Evolutionary conservation across 164 flowering plant genomes (phyloP).

Genomic region (Macadamia integrifolia): DNA sequence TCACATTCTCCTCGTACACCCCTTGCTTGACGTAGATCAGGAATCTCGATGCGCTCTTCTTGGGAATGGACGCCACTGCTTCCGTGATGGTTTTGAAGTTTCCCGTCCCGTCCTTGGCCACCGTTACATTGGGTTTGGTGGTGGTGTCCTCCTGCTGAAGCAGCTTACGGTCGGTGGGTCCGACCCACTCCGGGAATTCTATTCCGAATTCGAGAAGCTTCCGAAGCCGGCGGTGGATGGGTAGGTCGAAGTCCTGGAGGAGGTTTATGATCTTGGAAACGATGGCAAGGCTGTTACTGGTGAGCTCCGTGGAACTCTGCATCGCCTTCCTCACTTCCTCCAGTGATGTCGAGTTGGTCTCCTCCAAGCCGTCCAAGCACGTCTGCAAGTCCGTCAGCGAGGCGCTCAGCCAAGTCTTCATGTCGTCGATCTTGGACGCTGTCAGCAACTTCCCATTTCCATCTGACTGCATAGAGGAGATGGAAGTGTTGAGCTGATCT

Average conservation of each 20-base stretch:
- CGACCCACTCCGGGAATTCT: too few relatives aligned
- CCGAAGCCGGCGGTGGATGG: constrained; percentile 31
- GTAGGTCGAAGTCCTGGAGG: constrained; percentile 30
- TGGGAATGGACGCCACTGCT: constrained; percentile 23
- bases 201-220: constrained; percentile 19
- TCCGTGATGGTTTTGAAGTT: too few relatives aligned
- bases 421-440: constrained; percentile 28
- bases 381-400: constrained; percentile 61
- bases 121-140: too few relatives aligned
- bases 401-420: constrained; percentile 67
- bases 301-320: constrained; percentile 48
- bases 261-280: constrained; percentile 36
- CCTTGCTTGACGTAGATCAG: constrained; percentile 66
- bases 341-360: constrained; percentile 23
- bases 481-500: constrained; percentile 41
- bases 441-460: constrained; percentile 27
- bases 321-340: constrained; percentile 19
- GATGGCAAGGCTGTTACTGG: constrained; percentile 13
- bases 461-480: constrained; percentile 24
- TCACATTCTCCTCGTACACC: constrained; percentile 42
- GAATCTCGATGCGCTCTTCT: constrained; percentile 39
- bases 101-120: too few relatives aligned
- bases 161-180: too few relatives aligned
- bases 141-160: too few relatives aligned
- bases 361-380: constrained; percentile 60